Evolutionary conservation across 1,284 basidiomycete genomes (phyloP), one percentile per base, ranked within the genome.

Genomic region (Mycena citricolor): DNA sequence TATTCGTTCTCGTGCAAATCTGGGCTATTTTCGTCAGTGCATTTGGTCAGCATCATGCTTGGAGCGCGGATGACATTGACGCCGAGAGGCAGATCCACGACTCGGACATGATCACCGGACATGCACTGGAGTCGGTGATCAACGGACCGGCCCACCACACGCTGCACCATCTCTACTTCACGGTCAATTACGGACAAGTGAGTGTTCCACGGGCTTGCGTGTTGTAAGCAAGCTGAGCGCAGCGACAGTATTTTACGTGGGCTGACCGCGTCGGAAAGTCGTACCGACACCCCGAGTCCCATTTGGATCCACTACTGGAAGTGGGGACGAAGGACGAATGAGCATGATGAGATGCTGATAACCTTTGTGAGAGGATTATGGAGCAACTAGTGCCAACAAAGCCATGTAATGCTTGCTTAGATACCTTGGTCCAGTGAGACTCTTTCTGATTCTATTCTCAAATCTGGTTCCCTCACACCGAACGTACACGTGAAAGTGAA

Each of bases 131-230:
- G 67, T 83, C 77, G 59, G 68, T 93, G 63, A 95, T 99, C 71
- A 99, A 99, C 67, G 93, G 94, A 11, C 97, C 95, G 3, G 92
- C 95, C 4, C 95, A 99, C 61, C 95, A 99, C 67, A 98, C 94
- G 0, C 74, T 98, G 32, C 94, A 98, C 63, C 95, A 97, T 61
- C 68, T 97, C 28, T 94, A 94, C 71, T 97, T 97, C 67, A 97
- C 89, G 20, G 89, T 90, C 61, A 97, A 97, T 74, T 97, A 95
- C 65, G 94, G 94, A 14, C 87, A 90, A 69, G 77, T 79, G 52
- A 46, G 34, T 25, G 11, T 17, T 44, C 32, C 33, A 8, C 12
- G 4, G n/a, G 11, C 14, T 2, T 20, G 25, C 25, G n/a, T 42
- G 34, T 13, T 45, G 20, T 29, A 31, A 41, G 48, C 34, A 39